phyloP scores from a whole-genome alignment of 148 eudicot species.

The Euryodendron excelsum region DNA sequence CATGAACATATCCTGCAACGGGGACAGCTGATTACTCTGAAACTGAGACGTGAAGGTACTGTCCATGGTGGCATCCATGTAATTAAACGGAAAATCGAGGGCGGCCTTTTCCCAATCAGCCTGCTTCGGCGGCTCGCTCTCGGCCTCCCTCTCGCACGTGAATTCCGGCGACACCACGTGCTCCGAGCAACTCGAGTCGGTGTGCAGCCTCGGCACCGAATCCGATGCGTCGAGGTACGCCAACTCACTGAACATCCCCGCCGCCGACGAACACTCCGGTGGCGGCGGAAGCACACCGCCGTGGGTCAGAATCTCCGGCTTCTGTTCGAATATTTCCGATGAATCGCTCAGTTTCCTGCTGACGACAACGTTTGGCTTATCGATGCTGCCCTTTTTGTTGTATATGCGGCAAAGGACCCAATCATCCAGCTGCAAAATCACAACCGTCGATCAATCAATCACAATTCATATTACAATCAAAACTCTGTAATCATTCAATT shows the following conservation, averaged over 20 bases:
- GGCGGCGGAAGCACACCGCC: constrained; percentile 8
- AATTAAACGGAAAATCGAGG: constrained; percentile 36
- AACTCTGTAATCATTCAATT: background rate
- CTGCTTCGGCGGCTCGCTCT: constrained; percentile 52
- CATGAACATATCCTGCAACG: constrained; percentile 53
- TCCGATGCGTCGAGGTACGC: constrained; percentile 43
- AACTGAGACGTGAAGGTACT: constrained; percentile 8
- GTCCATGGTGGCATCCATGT: constrained; percentile 36
- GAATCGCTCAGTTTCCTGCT: background rate
- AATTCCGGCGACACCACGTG: constrained; percentile 54
- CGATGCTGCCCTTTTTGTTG: constrained; percentile 57
- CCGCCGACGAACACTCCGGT: constrained; percentile 12
- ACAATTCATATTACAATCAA: background rate
- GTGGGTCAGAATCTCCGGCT: constrained; percentile 32
- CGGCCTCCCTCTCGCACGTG: constrained; percentile 43
- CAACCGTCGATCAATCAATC: background rate
- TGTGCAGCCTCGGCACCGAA: constrained; percentile 43
- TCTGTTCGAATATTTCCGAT: constrained; percentile 30
- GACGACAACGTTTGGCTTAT: constrained; percentile 25
- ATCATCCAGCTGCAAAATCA: constrained; percentile 52
- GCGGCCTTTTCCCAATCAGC: constrained; percentile 23
- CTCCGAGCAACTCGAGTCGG: constrained; percentile 56
- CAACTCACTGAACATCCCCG: constrained; percentile 31
- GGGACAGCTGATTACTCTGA: too few relatives aligned
- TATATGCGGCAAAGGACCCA: constrained; percentile 71